These are phyloP conservation scores for Trifolium subterraneum DNA, from an alignment of 306 rosid species.

Conservation along the genomic window DNA sequence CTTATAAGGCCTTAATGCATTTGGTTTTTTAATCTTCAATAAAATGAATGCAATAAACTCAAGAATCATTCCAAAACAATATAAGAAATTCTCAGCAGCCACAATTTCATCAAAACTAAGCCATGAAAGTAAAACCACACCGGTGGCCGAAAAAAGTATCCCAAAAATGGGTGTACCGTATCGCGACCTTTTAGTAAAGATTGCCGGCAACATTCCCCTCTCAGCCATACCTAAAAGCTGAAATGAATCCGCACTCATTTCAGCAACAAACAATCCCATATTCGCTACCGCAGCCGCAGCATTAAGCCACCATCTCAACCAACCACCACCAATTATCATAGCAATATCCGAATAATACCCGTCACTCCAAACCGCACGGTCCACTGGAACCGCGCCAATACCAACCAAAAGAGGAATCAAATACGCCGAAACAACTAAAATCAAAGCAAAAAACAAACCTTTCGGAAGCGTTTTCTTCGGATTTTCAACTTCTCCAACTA, in stretches of 20 bases:
- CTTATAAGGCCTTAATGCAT: slow-evolving; percentile 68
- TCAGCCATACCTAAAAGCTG: background rate
- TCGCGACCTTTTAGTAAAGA: slow-evolving; percentile 8
- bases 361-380: background rate
- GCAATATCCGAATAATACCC: background rate
- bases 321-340: background rate
- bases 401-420: slow-evolving; percentile 12
- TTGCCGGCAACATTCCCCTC: background rate
- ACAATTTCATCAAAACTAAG: slow-evolving; percentile 19
- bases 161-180: background rate
- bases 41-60: slow-evolving; percentile 18
- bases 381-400: slow-evolving; percentile 4
- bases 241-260: slow-evolving; percentile 5
- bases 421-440: background rate
- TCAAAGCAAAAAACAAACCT: slow-evolving; percentile 17
- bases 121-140: slow-evolving; percentile 4
- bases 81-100: slow-evolving; percentile 17
- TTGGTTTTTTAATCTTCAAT: slow-evolving; percentile 20
- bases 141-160: slow-evolving; percentile 1
- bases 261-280: slow-evolving; percentile 14
- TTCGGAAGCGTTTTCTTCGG: slow-evolving; percentile 15
- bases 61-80: slow-evolving; percentile 21
- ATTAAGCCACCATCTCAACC: slow-evolving; percentile 19
- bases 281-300: background rate
- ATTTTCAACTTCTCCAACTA: slow-evolving; percentile 15